Base-by-base conservation (phyloP, 192 early-diverging fungal genomes). In the Mortierella antarctica region DNA sequence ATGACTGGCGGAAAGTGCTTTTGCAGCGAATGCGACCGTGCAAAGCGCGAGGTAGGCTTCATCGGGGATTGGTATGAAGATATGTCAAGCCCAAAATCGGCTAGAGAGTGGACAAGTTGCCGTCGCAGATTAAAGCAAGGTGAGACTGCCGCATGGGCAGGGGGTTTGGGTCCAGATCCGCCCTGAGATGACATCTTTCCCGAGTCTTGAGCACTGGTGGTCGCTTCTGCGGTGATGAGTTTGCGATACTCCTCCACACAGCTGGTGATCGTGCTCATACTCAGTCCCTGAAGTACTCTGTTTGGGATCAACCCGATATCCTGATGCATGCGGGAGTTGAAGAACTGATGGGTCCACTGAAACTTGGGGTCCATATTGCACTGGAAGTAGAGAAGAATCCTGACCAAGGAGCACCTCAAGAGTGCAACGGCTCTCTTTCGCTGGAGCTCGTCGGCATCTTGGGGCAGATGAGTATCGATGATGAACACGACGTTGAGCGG, bases 401-500 rank as follows among this genome's bases (percentile, higher is more conserved):
- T 51, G 20, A 68, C 48, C 11, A 80, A 59, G 9, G 70, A 17
- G 5, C 65, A 51, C 40, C 50, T 71, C 13, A 80, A 55, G 8
- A 55, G 52, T 1, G 40, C 31, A 12, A 46, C 65, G 0, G 77
- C 69, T 17, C 56, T 39, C 47, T 17, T 49, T 31, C 50, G 41
- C 0, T 46, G 39, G 15, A 50, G 57, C 21, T 56, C 42, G 23
- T 52, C 67, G 2, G 21, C 17, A 7, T 20, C 59, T 11, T 17
- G 8, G 14, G 69, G 65, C 15, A 59, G n/a, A 15, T 67, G 59
- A 6, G 77, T 80, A 58, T 80, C 77, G 53, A 80, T 68, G 50
- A 80, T 71, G 52, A 80, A 71, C 45, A 80, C 65, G 39, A 68
- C 70, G 53, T 72, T 80, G 21, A 80, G 60, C 1, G 77, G 77